Conservation (phyloP, 306 rosid genomes). For the cucumber (Cucumis sativus) region DNA sequence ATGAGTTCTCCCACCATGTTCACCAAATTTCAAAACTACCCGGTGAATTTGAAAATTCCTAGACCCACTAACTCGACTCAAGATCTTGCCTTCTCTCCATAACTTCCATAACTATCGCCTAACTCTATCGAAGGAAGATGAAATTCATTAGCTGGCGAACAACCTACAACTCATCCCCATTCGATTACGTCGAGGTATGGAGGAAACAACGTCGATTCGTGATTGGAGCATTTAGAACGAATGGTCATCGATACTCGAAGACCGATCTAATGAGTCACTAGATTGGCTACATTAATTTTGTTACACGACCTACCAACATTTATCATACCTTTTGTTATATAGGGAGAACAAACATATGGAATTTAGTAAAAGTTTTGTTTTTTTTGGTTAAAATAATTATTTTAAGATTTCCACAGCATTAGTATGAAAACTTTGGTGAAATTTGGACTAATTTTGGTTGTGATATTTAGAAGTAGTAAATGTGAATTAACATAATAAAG, state of each 20-base stretch:
- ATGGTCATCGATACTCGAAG: slow-evolving; percentile 33
- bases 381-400: too few species aligned
- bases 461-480: too few species aligned
- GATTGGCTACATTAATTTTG: neutral
- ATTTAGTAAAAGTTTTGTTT: too few species aligned
- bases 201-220: slow-evolving; percentile 13
- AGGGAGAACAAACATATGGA: too few species aligned
- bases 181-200: neutral
- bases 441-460: too few species aligned
- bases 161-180: neutral
- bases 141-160: neutral
- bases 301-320: too few species aligned
- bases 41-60: slow-evolving; percentile 26
- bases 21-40: slow-evolving; percentile 44
- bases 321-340: too few species aligned
- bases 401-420: too few species aligned
- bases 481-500: too few species aligned
- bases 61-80: slow-evolving; percentile 28
- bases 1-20: slow-evolving; percentile 41
- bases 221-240: slow-evolving; percentile 46
- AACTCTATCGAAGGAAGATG: slow-evolving; percentile 23
- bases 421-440: too few species aligned
- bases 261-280: slow-evolving; percentile 33
- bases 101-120: slow-evolving; percentile 36
- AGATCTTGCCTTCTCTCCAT: slow-evolving; percentile 72